Evolutionary conservation across 2,329 filamentous ascomycete genomes (phyloP).

Genomic region (Coniochaeta prunicola): DNA sequence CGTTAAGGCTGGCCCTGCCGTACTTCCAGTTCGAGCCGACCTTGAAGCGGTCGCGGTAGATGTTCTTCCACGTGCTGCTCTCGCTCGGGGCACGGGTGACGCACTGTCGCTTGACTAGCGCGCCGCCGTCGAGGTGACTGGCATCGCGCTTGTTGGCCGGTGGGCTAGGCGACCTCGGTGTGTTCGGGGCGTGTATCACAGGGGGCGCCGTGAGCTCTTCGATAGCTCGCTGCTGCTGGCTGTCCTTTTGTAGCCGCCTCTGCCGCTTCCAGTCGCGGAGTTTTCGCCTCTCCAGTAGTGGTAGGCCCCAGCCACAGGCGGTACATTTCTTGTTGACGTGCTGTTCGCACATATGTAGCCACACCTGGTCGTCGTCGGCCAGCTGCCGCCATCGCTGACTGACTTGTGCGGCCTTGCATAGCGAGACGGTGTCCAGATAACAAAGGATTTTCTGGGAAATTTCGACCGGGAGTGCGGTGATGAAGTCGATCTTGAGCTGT

Average conservation of each 20-base stretch:
- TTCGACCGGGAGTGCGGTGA: constrained; percentile 81
- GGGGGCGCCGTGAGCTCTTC: constrained; percentile 17
- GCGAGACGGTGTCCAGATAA: constrained; percentile 84
- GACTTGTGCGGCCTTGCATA: constrained; percentile 94
- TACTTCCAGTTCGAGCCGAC: constrained; percentile 98
- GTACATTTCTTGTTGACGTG: constrained; percentile 91
- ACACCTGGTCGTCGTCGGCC: constrained; percentile 96
- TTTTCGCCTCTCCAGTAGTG: constrained; percentile 80
- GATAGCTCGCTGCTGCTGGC: constrained; percentile 14
- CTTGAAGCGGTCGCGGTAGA: constrained; percentile 89
- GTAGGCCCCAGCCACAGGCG: constrained; percentile 93
- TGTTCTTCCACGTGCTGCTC: constrained; percentile 69
- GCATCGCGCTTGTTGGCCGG: constrained; percentile 24
- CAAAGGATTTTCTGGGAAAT: constrained; percentile 90
- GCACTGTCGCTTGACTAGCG: constrained; percentile 26
- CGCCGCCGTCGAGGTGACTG: constrained; percentile 18
- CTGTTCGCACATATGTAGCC: constrained; percentile 97
- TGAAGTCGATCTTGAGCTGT: constrained; percentile 94
- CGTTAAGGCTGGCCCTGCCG: constrained; percentile 75
- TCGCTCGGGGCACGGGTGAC: constrained; percentile 13
- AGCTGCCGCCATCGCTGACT: constrained; percentile 80
- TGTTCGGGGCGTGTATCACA: constrained; percentile 18
- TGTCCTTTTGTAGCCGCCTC: constrained; percentile 53
- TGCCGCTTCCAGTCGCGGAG: constrained; percentile 81
- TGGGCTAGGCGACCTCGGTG: constrained; percentile 13